Base-by-base conservation (phyloP, 441 rosid genomes). In the Pelargonium cotyledonis region DNA sequence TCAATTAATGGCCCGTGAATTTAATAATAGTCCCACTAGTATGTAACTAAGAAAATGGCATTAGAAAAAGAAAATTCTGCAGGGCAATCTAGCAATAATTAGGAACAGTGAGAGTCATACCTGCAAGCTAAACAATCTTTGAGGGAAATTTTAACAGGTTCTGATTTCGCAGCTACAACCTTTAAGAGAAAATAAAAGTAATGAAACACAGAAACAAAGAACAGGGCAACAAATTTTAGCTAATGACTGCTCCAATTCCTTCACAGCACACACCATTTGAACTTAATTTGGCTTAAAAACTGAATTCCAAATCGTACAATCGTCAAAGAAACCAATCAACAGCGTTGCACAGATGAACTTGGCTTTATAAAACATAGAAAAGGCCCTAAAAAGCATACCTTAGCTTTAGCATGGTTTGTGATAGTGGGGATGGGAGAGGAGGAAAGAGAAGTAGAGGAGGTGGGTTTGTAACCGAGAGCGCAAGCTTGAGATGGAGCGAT, bases 81-180 rank as follows among this genome's bases (percentile, higher is more conserved):
- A 8, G 10, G 11, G 15, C 2, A 10, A 31, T 16, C 10, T 26
- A 46, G 29, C 60, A 35, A 5, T 18, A 29, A 6, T 64, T 1
- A 69, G 12, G 66, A 44, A 64, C 61, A 64, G 5, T 8, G 68
- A 63, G 61, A 35, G 57, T 58, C 65, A 49, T 41, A 91, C 97
- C 97, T 94, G 88, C 99, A 95, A 43, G 99, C 97, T 77, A 95
- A 85, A 77, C 99, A 95, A 73, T 92, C 99, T 84, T 92, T 95
- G 26, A 95, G 97, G 15, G 99, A 95, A 23, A 92, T 95, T 80
- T 88, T 89, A 18, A 95, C 97, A 0, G 96, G 92, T 72, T 89
- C 96, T 0, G n/a, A 14, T 67, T 80, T 84, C 26, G 79, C 72
- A 72, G 74, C 72, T 11, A 82, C 75, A 75, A 87, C 94, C 96